Percentiles rank a stretch among this genome's conserved stretches.
Evolutionary conservation across 306 rosid genomes (phyloP).

Genomic region (Prinsepia uniflora): DNA sequence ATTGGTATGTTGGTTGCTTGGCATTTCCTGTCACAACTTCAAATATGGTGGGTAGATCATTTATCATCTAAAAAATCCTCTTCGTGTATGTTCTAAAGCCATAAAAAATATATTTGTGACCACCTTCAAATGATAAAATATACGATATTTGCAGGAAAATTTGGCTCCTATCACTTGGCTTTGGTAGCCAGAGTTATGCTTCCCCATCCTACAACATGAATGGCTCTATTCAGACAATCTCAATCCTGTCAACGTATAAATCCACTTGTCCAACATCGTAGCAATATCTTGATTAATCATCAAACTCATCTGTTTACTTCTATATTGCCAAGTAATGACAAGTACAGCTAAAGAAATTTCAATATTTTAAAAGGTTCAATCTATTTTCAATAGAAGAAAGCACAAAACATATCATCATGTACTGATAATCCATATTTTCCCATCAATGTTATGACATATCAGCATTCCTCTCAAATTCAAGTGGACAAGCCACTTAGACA

Average conservation of each 20-base stretch:
- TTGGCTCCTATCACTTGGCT: conserved; percentile 4
- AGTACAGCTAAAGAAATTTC: background rate
- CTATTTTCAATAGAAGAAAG: background rate
- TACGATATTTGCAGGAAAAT: background rate
- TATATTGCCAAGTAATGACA: background rate
- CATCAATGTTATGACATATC: too few relatives aligned
- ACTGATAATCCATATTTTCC: background rate
- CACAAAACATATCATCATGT: background rate
- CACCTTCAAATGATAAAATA: conserved; percentile 7
- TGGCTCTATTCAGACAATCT: background rate
- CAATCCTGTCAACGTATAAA: background rate
- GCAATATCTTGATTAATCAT: background rate
- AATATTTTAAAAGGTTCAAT: background rate
- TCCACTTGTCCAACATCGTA: background rate
- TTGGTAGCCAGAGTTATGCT: background rate
- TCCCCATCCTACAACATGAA: background rate
- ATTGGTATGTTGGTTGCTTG: conserved; percentile 57
- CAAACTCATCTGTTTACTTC: background rate
- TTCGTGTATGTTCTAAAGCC: conserved; percentile 43
- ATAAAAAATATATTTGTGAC: conserved; percentile 31
- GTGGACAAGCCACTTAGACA: background rate
- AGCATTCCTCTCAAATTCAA: background rate
- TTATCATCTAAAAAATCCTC: conserved; percentile 95
- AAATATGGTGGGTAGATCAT: conserved; percentile 93
- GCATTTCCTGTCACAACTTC: conserved; percentile 79